phyloP scores from a whole-genome alignment of 805 yeast species.

The Pichia sporocuriosa region DNA sequence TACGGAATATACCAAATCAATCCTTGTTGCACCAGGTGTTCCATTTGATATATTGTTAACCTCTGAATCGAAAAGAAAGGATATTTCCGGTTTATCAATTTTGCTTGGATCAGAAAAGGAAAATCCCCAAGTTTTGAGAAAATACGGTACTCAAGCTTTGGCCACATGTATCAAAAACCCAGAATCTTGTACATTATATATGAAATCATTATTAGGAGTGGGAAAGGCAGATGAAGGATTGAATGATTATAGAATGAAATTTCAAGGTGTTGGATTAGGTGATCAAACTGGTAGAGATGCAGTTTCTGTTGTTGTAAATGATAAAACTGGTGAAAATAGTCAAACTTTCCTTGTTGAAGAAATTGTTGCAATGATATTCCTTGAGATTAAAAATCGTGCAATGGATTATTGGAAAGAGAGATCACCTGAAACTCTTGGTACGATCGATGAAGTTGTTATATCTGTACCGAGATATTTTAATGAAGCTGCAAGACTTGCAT shows the following conservation, averaged over 20 bases:
- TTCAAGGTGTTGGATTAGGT: slow-evolving; percentile 53
- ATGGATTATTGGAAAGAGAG: slow-evolving; percentile 49
- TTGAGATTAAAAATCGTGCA: slow-evolving; percentile 61
- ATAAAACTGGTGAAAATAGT: slow-evolving; percentile 28
- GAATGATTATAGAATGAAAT: slow-evolving; percentile 40
- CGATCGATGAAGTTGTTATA: slow-evolving; percentile 60
- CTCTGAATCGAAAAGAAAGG: slow-evolving; percentile 88
- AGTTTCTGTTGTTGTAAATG: slow-evolving; percentile 37
- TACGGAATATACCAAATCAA: slow-evolving; percentile 79
- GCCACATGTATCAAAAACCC: slow-evolving; percentile 72
- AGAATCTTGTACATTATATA: slow-evolving; percentile 51
- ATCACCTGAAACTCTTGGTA: slow-evolving; percentile 41
- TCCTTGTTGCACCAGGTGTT: slow-evolving; percentile 83
- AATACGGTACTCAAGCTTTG: slow-evolving; percentile 71
- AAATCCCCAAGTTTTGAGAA: slow-evolving; percentile 53
- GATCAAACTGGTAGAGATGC: slow-evolving; percentile 39
- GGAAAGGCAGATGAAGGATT: slow-evolving; percentile 41
- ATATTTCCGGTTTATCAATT: slow-evolving; percentile 69
- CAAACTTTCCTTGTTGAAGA: slow-evolving; percentile 57
- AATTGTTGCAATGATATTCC: slow-evolving; percentile 72
- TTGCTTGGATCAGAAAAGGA: slow-evolving; percentile 4
- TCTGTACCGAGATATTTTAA: slow-evolving; percentile 71
- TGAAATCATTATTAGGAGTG: slow-evolving; percentile 69
- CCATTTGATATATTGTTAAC: slow-evolving; percentile 84
- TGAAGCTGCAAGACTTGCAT: slow-evolving; percentile 60